Evolutionary conservation across 257 asterid genomes (phyloP).

Genomic region (Nicotiana tabacum): DNA sequence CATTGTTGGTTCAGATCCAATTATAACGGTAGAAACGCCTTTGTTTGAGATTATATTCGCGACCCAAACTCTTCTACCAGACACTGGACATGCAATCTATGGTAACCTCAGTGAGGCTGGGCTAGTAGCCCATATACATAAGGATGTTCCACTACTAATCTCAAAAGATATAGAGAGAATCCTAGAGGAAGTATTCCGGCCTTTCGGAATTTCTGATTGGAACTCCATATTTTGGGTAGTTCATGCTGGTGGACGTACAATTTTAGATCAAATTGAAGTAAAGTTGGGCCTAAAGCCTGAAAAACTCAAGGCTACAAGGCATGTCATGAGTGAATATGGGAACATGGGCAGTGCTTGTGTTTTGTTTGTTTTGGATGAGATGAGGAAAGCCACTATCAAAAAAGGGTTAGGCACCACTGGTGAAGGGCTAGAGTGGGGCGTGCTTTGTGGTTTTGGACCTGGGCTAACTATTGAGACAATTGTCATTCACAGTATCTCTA

Average conservation of each 20-base stretch:
- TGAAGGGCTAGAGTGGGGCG: constrained; percentile 19
- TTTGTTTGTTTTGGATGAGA: constrained; percentile 15
- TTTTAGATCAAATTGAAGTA: constrained; percentile 5
- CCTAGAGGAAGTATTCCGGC: not conserved
- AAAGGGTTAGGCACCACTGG: constrained; percentile 7
- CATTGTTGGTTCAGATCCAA: constrained; percentile 17
- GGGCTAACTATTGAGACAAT: constrained; percentile 10
- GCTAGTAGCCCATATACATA: not conserved
- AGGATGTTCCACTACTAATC: constrained; percentile 6
- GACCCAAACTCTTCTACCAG: constrained; percentile 12
- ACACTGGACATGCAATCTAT: constrained; percentile 4
- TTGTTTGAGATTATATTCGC: constrained; percentile 12
- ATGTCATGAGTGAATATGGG: constrained; percentile 7
- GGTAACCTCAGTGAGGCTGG: constrained; percentile 11
- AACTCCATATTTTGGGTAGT: constrained; percentile 14
- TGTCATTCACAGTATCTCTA: constrained; percentile 3
- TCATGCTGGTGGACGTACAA: constrained; percentile 16
- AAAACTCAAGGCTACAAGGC: not conserved
- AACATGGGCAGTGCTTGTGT: constrained; percentile 8
- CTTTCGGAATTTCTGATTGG: constrained; percentile 15
- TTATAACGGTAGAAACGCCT: not conserved
- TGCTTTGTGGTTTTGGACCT: constrained; percentile 8
- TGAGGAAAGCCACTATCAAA: not conserved
- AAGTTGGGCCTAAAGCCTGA: constrained; percentile 1
- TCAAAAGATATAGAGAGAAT: constrained; percentile 6